Evolutionary conservation across 2,329 filamentous ascomycete genomes (phyloP), one percentile per base, ranked within the genome.

Genomic region (Lachnum nothofagi): DNA sequence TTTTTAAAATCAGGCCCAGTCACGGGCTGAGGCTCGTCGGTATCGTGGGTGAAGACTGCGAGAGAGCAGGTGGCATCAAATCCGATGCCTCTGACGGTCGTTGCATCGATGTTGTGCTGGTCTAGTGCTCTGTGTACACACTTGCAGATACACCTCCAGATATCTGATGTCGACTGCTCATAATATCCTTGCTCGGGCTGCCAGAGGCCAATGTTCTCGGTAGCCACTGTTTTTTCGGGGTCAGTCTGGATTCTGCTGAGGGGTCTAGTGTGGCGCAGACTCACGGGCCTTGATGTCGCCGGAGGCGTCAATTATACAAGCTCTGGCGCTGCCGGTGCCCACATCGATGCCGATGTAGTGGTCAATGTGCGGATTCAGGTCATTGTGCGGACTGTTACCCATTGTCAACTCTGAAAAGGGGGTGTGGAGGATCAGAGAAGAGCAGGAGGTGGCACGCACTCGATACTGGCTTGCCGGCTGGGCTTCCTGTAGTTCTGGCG

Each of bases 61-160:
- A 98, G 80, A 16, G 93, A 98, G 75, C 93, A 98, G n/a, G 93
- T 98, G 19, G 93, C 93, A 68, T 98, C 93, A 68, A 98, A 97
- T 45, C 93, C 93, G 63, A 98, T 89, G 50, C 93, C 93, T 60
- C 86, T 86, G 61, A 98, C 85, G 29, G 80, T 83, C 54, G 72
- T 73, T 4, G 84, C 79, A 61, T 91, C 83, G 58, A 95, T 83
- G 60, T 83, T 84, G 58, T 91, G 86, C 67, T 95, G 85, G 64
- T 78, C 79, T 62, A 97, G 79, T 38, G 91, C 89, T 44, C 83
- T 79, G 62, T 90, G 85, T 31, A 96, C 89, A 35, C 89, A 93
- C 52, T 82, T 78, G 72, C 91, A 95, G 66, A 98, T 95, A 70
- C 89, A 91, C 56, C 83, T 79, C 93, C 93, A 98, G 64, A 98